A percentile compares a stretch with the other conserved stretches of the same genome.
Evolutionary conservation across 768 basidiomycete species (phyloP).

Genomic region (Suillus fuscotomentosus): DNA sequence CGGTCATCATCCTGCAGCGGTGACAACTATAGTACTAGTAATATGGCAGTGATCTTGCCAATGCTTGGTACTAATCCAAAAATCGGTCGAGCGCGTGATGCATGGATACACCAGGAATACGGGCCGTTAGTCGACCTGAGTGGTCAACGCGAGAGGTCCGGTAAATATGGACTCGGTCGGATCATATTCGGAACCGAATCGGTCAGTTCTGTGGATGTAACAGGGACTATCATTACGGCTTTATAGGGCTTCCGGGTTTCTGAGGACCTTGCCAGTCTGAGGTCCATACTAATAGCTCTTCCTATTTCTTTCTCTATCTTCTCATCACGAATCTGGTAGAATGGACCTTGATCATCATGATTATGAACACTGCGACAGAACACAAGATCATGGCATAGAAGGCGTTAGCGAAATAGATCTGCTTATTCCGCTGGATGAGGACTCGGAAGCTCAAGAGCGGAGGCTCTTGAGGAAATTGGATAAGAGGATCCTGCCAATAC

Average conservation of each 20-base stretch:
- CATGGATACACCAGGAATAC: background rate
- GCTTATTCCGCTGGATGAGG: conserved; percentile 17
- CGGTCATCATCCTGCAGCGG: background rate
- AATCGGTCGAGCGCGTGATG: background rate
- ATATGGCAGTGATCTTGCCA: background rate
- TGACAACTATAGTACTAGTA: background rate
- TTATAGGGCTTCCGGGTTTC: background rate
- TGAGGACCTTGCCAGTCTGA: background rate
- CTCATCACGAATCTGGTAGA: background rate
- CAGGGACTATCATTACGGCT: background rate
- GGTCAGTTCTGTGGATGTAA: background rate
- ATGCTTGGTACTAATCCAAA: background rate
- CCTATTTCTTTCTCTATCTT: background rate
- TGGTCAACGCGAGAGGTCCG: background rate
- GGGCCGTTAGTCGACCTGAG: background rate
- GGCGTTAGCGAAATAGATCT: conserved; percentile 9
- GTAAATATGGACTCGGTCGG: background rate
- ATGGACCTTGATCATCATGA: background rate
- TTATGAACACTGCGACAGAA: conserved; percentile 14
- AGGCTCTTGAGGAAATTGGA: conserved; percentile 65
- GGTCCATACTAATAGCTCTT: background rate
- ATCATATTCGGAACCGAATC: background rate
- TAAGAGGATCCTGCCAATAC: conserved; percentile 63
- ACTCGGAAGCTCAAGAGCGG: conserved; percentile 40
- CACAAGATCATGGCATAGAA: conserved; percentile 24